Percentiles rank a stretch among this genome's conserved stretches.
phyloP scores from a whole-genome alignment of 148 eudicot genomes.

The Mesembryanthemum crystallinum region DNA sequence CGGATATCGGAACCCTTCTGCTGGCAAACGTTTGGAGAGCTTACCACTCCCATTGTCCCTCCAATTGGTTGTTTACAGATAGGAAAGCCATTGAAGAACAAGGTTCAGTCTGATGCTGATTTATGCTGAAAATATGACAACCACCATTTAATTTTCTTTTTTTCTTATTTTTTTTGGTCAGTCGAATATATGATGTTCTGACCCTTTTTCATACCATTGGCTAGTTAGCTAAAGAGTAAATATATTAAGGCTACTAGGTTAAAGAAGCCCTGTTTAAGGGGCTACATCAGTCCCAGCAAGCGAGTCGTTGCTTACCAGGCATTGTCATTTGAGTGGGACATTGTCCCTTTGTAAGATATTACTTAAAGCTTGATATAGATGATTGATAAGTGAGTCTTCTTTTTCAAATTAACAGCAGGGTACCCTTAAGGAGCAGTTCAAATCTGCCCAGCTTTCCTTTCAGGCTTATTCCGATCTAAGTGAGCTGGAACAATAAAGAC shows the following conservation, averaged over 20 bases:
- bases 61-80: constrained; percentile 59
- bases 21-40: constrained; percentile 80
- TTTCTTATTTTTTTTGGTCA: constrained; percentile 26
- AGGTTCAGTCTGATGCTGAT: constrained; percentile 54
- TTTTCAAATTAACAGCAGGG: background rate
- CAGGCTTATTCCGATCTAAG: background rate
- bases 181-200: constrained; percentile 27
- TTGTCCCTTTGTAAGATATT: constrained; percentile 31
- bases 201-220: constrained; percentile 33
- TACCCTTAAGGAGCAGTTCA: background rate
- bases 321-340: constrained; percentile 20
- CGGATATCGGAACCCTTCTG: constrained; percentile 71
- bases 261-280: constrained; percentile 16
- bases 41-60: constrained; percentile 61
- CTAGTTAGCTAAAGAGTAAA: constrained; percentile 34
- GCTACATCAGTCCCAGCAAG: constrained; percentile 20
- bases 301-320: constrained; percentile 21
- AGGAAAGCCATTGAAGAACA: constrained; percentile 63
- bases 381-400: constrained; percentile 15
- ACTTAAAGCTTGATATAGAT: constrained; percentile 26
- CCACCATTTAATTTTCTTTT: constrained; percentile 1
- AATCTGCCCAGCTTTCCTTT: background rate
- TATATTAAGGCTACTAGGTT: constrained; percentile 26
- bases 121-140: constrained; percentile 40
- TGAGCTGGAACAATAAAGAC: background rate